Conservation (phyloP, 306 rosid species). For the Acacia confusa region DNA sequence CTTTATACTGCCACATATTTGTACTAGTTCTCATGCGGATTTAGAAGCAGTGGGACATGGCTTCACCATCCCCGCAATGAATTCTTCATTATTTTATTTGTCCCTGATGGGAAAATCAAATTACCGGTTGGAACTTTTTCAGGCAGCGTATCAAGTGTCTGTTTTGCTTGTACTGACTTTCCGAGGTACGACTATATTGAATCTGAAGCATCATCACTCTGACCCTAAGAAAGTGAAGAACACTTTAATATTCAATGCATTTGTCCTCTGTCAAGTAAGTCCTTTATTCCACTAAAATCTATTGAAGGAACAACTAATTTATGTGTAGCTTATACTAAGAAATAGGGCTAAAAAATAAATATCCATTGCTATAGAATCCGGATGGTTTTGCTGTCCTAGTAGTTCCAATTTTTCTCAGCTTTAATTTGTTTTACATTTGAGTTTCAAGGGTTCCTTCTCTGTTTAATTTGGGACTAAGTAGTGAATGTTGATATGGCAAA, state of each 20-base stretch:
- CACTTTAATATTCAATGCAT: constrained; percentile 90
- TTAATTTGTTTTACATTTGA: constrained; percentile 3
- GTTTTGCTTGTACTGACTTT: constrained; percentile 86
- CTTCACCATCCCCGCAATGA: background rate
- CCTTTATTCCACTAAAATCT: constrained; percentile 9
- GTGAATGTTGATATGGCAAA: constrained; percentile 2
- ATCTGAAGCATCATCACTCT: constrained; percentile 37
- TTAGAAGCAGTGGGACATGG: background rate
- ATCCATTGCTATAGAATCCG: background rate
- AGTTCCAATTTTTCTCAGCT: background rate
- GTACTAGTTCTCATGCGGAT: constrained; percentile 10
- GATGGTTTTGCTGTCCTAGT: background rate
- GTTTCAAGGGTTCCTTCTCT: background rate
- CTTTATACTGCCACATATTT: background rate
- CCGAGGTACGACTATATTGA: constrained; percentile 64
- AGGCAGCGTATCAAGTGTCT: constrained; percentile 88
- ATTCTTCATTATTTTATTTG: background rate
- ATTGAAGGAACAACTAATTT: background rate
- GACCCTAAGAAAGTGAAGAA: constrained; percentile 64
- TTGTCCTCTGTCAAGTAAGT: constrained; percentile 93
- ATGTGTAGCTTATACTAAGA: background rate
- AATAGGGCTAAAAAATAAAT: background rate
- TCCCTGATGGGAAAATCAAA: constrained; percentile 4
- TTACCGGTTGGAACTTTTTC: constrained; percentile 31
- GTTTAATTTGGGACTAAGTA: background rate